Conservation (phyloP, 2,329 filamentous ascomycete genomes). For the Apiospora malaysiana region DNA sequence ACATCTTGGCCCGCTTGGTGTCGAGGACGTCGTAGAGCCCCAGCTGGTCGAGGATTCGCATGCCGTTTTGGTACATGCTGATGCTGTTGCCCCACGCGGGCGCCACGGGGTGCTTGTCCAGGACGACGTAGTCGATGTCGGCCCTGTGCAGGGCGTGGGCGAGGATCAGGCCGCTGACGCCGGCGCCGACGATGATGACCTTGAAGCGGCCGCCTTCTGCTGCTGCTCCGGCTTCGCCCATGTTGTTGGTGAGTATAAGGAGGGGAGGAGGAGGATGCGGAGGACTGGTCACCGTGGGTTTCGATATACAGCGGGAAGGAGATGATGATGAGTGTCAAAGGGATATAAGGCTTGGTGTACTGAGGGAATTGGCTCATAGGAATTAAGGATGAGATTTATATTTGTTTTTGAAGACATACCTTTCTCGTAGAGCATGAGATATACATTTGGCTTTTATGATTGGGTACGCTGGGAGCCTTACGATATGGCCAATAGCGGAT, state of each 20-base stretch:
- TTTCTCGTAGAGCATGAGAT: no score
- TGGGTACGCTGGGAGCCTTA: not conserved
- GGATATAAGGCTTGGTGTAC: not conserved
- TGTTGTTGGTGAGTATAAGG: not conserved
- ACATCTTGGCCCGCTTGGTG: not conserved
- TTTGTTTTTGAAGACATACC: no score
- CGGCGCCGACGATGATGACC: slow-evolving; percentile 12
- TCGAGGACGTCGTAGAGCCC: not conserved
- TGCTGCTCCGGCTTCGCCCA: not conserved
- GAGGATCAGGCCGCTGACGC: not conserved
- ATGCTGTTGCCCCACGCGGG: slow-evolving; percentile 2
- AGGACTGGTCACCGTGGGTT: no score
- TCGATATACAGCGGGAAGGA: no score
- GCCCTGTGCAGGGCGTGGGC: not conserved
- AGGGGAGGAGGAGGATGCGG: no score
- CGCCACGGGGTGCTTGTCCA: slow-evolving; percentile 12
- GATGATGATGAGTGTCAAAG: not conserved
- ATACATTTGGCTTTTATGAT: no score
- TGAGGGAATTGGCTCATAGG: not conserved
- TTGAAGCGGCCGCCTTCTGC: slow-evolving; percentile 32
- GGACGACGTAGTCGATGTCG: slow-evolving; percentile 11
- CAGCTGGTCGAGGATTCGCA: slow-evolving; percentile 10
- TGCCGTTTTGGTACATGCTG: not conserved
- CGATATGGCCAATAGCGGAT: not conserved
- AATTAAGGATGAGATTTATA: no score